Evolutionary conservation across 2,329 filamentous ascomycete species (phyloP).

Genomic region (Penicillium occitanis): DNA sequence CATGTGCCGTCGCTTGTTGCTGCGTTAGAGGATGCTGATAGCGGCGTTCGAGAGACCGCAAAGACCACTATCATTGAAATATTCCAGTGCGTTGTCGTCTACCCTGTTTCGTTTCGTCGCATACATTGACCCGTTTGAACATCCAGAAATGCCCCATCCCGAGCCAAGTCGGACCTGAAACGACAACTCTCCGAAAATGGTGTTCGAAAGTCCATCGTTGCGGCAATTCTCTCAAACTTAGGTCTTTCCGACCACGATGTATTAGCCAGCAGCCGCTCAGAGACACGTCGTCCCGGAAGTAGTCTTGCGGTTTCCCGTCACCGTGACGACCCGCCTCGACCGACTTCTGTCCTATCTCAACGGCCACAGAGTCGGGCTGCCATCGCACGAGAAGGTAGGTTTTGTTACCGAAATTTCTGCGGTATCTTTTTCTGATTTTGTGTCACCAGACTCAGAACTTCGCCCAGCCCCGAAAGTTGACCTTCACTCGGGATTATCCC

Average conservation of each 20-base stretch:
- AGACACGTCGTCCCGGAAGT: slow-evolving; percentile 27
- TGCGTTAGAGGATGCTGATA: slow-evolving; percentile 85
- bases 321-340: slow-evolving; percentile 31
- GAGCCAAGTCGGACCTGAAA: slow-evolving; percentile 85
- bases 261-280: slow-evolving; percentile 25
- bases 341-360: slow-evolving; percentile 34
- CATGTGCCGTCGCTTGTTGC: slow-evolving; percentile 84
- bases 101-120: background rate
- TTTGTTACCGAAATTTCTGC: slow-evolving; percentile 20
- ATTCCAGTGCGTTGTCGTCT: slow-evolving; percentile 62
- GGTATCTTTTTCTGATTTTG: slow-evolving; percentile 14
- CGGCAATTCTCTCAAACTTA: slow-evolving; percentile 75
- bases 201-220: slow-evolving; percentile 81
- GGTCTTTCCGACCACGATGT: slow-evolving; percentile 48
- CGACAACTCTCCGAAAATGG: slow-evolving; percentile 80
- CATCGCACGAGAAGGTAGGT: slow-evolving; percentile 24
- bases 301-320: slow-evolving; percentile 29
- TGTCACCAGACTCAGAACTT: slow-evolving; percentile 21
- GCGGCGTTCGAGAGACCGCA: slow-evolving; percentile 78
- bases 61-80: slow-evolving; percentile 82
- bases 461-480: slow-evolving; percentile 28
- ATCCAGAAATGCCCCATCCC: slow-evolving; percentile 69
- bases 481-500: slow-evolving; percentile 25
- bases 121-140: slow-evolving; percentile 17
- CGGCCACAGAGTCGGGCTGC: slow-evolving; percentile 27